Evolutionary conservation across 2,329 filamentous ascomycete species (phyloP).

Genomic region (Fusarium graminum): DNA sequence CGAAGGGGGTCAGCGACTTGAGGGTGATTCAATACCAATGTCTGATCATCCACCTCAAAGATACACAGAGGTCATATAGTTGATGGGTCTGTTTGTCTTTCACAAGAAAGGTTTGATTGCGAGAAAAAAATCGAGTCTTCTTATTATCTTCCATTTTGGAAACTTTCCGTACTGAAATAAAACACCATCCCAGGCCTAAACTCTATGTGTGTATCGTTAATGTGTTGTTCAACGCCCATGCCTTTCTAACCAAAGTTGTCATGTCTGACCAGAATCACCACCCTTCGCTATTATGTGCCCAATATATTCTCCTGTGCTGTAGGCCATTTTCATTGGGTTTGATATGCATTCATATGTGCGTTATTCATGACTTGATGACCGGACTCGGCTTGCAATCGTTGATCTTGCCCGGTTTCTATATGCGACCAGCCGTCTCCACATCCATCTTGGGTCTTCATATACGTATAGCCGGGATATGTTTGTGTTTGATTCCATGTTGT

Average conservation of each 20-base stretch:
- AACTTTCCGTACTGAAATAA: not conserved
- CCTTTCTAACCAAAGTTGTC: not conserved
- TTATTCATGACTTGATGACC: conserved; percentile 32
- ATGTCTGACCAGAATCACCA: conserved; percentile 2
- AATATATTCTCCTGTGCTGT: conserved; percentile 3
- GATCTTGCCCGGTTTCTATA: conserved; percentile 22
- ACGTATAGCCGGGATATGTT: conserved; percentile 49
- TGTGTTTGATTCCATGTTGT: conserved; percentile 62
- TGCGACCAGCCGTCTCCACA: conserved; percentile 57
- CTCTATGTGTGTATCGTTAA: conserved; percentile 13
- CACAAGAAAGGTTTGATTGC: not conserved
- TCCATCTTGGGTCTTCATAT: conserved; percentile 54
- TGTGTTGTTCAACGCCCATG: conserved; percentile 2
- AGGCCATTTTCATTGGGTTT: conserved; percentile 19
- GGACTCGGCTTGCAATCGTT: conserved; percentile 23
- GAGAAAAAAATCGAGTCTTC: not conserved
- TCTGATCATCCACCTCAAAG: not conserved
- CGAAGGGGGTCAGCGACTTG: too few relatives aligned
- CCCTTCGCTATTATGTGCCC: not conserved
- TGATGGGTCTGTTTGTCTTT: not conserved
- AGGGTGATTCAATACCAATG: too few relatives aligned
- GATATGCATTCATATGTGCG: conserved; percentile 29
- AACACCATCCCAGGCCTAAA: not conserved
- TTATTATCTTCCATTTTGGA: not conserved
- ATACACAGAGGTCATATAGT: not conserved